Evolutionary conservation across 2,329 filamentous ascomycete genomes (phyloP), one percentile per base, ranked within the genome.

Genomic region (Trichoderma hamatum): DNA sequence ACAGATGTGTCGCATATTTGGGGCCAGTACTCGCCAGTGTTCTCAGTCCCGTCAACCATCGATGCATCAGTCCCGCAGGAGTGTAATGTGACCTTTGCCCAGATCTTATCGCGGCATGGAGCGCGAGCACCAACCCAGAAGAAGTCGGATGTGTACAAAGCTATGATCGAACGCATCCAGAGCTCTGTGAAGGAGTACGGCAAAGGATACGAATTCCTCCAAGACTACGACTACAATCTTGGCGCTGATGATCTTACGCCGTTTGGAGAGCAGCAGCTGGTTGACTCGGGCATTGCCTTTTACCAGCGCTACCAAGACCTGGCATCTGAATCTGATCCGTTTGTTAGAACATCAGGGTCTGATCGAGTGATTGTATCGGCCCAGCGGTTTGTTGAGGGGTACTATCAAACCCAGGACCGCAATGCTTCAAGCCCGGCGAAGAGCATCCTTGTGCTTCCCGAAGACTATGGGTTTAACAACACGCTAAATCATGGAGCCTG

Each of bases 21-120:
- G 93, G 94, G 94, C 68, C 93, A 95, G 78, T 97, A 97, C 78
- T 91, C 93, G 21, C 92, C 94, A 2, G 96, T 89, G 81, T 97
- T 92, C 80, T 86, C 90, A 1, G 90, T 94, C 0, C 85, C 89
- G 7, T 93, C 91, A 1, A 82, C 87, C 3, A 87, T 93, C 62
- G 82, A 88, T 19, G 74, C 84, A 7, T 82, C 83, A 9, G 81
- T 91, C 0, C 94, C 93, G 0, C 73, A 82, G 0, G 84, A 83
- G n/a, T 97, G 94, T 80, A 82, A 86, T 14, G 81, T 95, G 73
- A 95, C 90, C 3, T 95, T 97, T 79, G 94, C 86, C 1, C 91
- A 94, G 75, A 83, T 94, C 28, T 85, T 97, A 59, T 94, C 93
- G 26, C 89, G 94, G 2, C 94, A 97, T 77, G 94, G 94, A 59